Base-by-base conservation (phyloP, 139 green algal genomes). In the Haematococcus lacustris region DNA sequence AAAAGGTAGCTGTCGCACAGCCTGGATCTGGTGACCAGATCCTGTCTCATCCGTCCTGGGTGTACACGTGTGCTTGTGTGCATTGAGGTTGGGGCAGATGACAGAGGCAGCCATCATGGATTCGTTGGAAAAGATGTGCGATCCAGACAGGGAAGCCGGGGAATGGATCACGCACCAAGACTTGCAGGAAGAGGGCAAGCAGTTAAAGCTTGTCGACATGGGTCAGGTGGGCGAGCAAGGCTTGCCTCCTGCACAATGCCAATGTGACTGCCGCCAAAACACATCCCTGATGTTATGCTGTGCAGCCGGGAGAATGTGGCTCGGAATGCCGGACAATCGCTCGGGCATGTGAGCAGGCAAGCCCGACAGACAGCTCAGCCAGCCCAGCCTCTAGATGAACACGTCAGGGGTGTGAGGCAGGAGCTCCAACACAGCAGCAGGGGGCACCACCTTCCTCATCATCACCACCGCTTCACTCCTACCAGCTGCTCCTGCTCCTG, bases 301-400 rank as follows among this genome's bases (percentile, higher is more conserved):
- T 64, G 33, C 76, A 88, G 82, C 30, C 68, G 1, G 73, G 81
- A 66, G 77, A 74, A 13, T 84, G 76, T 50, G 74, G 77, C 61
- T 71, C 39, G 1, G 90, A 93, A 65, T 96, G 91, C 78, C 88
- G 88, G 33, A 97, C 92, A 1, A 80, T 96, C 1, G 80, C 89
- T 0, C 62, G 80, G 2, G 88, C 88, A 1, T 93, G 86, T 30
- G 80, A 86, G 50, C 25, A 79, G 32, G 67, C 75, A 71, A 38
- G 35, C 23, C n/a, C 34, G 25, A 7, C 57, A 64, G 57, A 30
- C 9, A n/a, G 21, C 47, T 57, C 21, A 57, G 47, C 47, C 21
- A n/a, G 43, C 43, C 17, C 9, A 28, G 43, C 43, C 43, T 53
- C 9, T 17, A 53, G 43, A 9, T 17, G 17, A 9, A 53, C 43